Evolutionary conservation across 2,329 filamentous ascomycete genomes (phyloP), one percentile per base, ranked within the genome.

Genomic region (Volutella citrinella): DNA sequence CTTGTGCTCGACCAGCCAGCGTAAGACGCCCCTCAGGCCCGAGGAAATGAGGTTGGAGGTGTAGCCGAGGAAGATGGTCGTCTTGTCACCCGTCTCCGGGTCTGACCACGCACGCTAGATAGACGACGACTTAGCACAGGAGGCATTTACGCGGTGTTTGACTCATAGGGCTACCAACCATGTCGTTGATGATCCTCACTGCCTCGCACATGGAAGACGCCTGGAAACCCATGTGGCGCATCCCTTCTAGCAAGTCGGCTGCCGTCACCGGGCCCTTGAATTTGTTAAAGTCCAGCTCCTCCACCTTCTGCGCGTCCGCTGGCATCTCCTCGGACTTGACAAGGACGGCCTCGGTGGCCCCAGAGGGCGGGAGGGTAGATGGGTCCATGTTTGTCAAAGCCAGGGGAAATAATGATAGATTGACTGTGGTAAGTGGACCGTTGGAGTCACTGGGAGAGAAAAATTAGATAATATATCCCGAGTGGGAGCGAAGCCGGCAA

Each of bases 31-130:
- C 34, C 93, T 80, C 19, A 98, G 77, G 8, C 93, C 93, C 5
- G 91, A 98, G 1, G 93, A 97, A 55, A 98, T 96, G 51, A 98
- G 75, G 60, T 98, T 98, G 31, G 88, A 95, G 9, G 93, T 98
- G 68, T 96, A 98, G 37, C 93, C 93, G 8, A 98, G 78, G 64
- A 98, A 97, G 51, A 98, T 91, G 40, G 93, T 97, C 13, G 93
- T 93, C 53, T 78, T 78, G 17, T 84, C 80, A 11, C 78, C 79
- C 3, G 86, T 86, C 55, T 90, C 85, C 1, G 87, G 79, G 58
- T 95, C 85, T 42, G 74, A 74, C 83, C 87, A 97, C 37, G 77
- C 75, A 57, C 88, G 78, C 87, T 69, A 40, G 32, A 19, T 14
- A 38, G 37, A 54, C 30, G 54, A 52, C 36, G 13, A 38, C 36